Evolutionary conservation across 495 filamentous ascomycete species (phyloP).

Genomic region (Neurospora terricola): DNA sequence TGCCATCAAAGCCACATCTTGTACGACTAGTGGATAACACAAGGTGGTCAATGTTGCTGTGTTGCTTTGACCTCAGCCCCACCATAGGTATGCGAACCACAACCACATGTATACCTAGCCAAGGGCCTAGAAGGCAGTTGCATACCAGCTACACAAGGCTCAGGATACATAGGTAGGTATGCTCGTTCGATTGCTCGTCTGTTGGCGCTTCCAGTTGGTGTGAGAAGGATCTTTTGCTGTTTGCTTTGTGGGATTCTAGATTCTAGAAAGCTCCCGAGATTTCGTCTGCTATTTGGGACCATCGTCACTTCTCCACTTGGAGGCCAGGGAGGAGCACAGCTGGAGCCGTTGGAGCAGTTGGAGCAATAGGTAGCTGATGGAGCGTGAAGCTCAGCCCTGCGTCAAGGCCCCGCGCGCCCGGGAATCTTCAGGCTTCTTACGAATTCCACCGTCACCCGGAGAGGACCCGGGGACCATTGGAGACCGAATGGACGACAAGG

Average conservation of each 20-base stretch:
- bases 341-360: background rate
- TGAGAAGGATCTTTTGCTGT: background rate
- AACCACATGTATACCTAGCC: background rate
- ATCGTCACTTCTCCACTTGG: background rate
- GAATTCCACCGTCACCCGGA: slow-evolving; percentile 23
- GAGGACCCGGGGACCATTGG: background rate
- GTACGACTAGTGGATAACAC: background rate
- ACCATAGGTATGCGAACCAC: background rate
- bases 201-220: background rate
- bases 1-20: background rate
- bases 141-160: background rate
- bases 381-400: slow-evolving; percentile 5
- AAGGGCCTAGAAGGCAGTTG: background rate
- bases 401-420: slow-evolving; percentile 1
- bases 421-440: slow-evolving; percentile 28
- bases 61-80: slow-evolving; percentile 3
- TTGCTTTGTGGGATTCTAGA: background rate
- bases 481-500: slow-evolving; percentile 4
- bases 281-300: background rate
- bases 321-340: background rate
- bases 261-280: background rate
- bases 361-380: background rate
- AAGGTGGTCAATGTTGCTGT: background rate
- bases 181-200: background rate
- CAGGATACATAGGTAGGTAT: background rate